Evolutionary conservation across 306 rosid genomes (phyloP).

Genomic region (Benincasa hispida): DNA sequence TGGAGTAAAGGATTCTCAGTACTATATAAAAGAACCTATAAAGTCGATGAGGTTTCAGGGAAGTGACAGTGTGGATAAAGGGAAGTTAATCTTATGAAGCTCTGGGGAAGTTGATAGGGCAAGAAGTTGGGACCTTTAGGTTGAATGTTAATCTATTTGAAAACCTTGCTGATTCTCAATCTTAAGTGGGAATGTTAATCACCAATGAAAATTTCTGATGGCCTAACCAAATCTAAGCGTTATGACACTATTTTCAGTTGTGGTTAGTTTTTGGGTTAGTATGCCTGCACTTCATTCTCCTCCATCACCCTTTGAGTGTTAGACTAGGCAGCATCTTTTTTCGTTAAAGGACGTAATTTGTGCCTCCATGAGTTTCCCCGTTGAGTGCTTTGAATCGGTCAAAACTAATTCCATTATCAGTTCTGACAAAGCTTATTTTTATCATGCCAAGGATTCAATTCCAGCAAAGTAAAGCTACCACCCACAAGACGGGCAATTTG

Average conservation of each 20-base stretch:
- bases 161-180: not conserved
- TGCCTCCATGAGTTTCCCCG: not conserved
- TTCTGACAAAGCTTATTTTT: not conserved
- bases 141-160: too few relatives aligned
- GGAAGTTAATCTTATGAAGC: not conserved
- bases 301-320: not conserved
- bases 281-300: not conserved
- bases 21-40: not conserved
- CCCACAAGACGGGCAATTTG: not conserved
- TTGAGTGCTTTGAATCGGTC: not conserved
- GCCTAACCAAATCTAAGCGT: too few relatives aligned
- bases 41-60: not conserved
- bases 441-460: not conserved
- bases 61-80: not conserved
- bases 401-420: not conserved
- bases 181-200: too few relatives aligned
- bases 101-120: not conserved
- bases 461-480: too few relatives aligned
- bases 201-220: too few relatives aligned
- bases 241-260: too few relatives aligned
- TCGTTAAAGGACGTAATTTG: too few relatives aligned
- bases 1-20: not conserved
- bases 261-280: too few relatives aligned
- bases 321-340: not conserved
- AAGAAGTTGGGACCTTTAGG: not conserved